Evolutionary conservation across 495 filamentous ascomycete genomes (phyloP).

Genomic region (Penicillium lagena): DNA sequence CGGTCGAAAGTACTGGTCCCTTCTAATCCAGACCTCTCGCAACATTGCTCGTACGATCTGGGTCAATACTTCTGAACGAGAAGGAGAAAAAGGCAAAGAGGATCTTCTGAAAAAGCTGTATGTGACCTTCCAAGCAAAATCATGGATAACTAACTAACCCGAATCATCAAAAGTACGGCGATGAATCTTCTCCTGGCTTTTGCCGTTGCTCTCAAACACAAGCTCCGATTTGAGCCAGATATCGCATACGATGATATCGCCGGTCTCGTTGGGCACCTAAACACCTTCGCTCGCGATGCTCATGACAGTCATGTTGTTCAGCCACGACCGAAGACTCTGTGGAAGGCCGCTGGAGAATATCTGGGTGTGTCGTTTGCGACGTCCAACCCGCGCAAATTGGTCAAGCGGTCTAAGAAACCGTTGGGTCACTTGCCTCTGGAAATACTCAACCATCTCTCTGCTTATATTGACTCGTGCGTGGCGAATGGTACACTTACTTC

Average conservation of each 20-base stretch:
- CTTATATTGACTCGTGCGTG: constrained; percentile 55
- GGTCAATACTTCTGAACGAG: constrained; percentile 64
- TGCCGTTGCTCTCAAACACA: constrained; percentile 71
- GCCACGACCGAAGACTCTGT: constrained; percentile 39
- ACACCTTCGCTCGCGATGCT: constrained; percentile 61
- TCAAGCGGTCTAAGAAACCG: constrained; percentile 58
- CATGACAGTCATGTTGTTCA: constrained; percentile 41
- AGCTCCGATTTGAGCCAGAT: constrained; percentile 83
- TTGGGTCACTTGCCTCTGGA: constrained; percentile 75
- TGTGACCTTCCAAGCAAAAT: background rate
- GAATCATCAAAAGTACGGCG: constrained; percentile 43
- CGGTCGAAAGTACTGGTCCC: constrained; percentile 71
- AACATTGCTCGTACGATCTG: constrained; percentile 73
- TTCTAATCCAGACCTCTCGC: constrained; percentile 63
- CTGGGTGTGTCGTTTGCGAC: constrained; percentile 68
- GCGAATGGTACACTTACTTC: constrained; percentile 49
- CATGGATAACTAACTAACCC: constrained; percentile 3
- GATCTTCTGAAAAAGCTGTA: constrained; percentile 68
- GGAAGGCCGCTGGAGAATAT: constrained; percentile 61
- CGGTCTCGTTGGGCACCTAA: constrained; percentile 36
- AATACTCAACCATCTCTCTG: constrained; percentile 64
- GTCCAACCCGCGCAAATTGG: constrained; percentile 65
- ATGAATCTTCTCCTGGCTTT: constrained; percentile 80
- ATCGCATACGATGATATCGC: constrained; percentile 61
- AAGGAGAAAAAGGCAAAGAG: constrained; percentile 52